Evolutionary conservation across 208 protist species (phyloP).

Genomic region (Leishmania martiniquensis): DNA sequence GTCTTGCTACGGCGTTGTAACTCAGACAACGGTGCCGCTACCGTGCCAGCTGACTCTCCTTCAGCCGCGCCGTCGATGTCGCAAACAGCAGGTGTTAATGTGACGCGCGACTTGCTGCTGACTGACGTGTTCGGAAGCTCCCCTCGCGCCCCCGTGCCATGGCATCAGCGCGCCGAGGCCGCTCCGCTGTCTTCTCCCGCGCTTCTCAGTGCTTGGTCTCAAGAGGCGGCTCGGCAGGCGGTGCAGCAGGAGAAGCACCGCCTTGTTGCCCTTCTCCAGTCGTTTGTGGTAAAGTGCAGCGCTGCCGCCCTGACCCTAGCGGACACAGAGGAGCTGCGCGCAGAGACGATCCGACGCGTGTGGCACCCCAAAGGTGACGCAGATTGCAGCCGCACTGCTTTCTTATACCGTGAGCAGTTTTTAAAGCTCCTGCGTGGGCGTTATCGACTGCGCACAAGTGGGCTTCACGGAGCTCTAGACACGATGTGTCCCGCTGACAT

Average conservation of each 20-base stretch:
- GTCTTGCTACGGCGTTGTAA: slow-evolving; percentile 36
- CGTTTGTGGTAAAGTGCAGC: slow-evolving; percentile 47
- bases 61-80: background rate
- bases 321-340: slow-evolving; percentile 45
- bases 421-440: slow-evolving; percentile 17
- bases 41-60: background rate
- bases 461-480: background rate
- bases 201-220: slow-evolving; percentile 54
- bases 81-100: background rate
- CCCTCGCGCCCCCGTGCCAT: background rate
- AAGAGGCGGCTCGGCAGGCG: slow-evolving; percentile 53
- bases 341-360: slow-evolving; percentile 43
- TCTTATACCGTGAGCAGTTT: slow-evolving; percentile 26
- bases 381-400: background rate
- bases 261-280: slow-evolving; percentile 35
- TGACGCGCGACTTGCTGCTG: background rate
- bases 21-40: background rate
- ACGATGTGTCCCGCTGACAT: slow-evolving; percentile 23
- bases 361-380: slow-evolving; percentile 3
- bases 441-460: slow-evolving; percentile 2
- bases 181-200: background rate
- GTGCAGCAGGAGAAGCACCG: slow-evolving; percentile 37
- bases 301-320: slow-evolving; percentile 58
- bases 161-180: background rate
- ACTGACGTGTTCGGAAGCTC: slow-evolving; percentile 10